Evolutionary conservation across 257 asterid species (phyloP), one percentile per base, ranked within the genome.

Genomic region (Penstemon barbatus): DNA sequence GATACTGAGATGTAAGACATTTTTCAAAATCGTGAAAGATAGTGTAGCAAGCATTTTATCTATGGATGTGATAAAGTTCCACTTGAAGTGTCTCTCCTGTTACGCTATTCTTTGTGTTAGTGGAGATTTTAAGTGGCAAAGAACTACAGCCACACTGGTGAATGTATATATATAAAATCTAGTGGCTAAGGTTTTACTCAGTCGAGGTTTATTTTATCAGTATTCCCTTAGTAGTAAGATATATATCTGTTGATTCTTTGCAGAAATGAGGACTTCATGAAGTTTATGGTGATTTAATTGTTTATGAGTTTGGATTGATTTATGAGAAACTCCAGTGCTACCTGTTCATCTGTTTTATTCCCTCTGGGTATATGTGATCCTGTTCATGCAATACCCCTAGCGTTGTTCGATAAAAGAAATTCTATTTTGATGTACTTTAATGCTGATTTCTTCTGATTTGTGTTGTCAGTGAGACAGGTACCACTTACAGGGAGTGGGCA

Each of bases 401-500:
- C 33, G 18, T 72, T 63, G 25, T 61, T 74, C 65, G 52, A 68
- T 74, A 33, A 57, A 9, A 53, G 63, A 25, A 64, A 49, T 60
- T 61, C 19, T 48, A 58, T 40, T 37, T 57, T 65, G 56, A 56
- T 51, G 55, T 69, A 60, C 51, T 39, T 8, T 39, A 36, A 18
- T 65, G 4, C 79, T 78, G 61, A 83, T 65, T 65, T 55, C 55
- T 9, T 68, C 59, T 41, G 55, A 58, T 72, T 77, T 80, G 46
- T 72, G 19, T 85, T 81, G 77, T 66, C 91, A 94, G 99, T 80
- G 90, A 83, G 78, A 77, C 96, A 74, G 99, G 99, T 65, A 89
- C 91, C 81, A 94, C 97, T 54, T 94, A 89, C 79, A 83, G 95
- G 75, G 99, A 94, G 76, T 94, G 99, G 99, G 97, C 99, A 78